A percentile compares a stretch with the other conserved stretches of the same genome.
These are phyloP conservation scores for Naganishia onofrii DNA, from an alignment of 768 basidiomycete species.

Conservation along the genomic window DNA sequence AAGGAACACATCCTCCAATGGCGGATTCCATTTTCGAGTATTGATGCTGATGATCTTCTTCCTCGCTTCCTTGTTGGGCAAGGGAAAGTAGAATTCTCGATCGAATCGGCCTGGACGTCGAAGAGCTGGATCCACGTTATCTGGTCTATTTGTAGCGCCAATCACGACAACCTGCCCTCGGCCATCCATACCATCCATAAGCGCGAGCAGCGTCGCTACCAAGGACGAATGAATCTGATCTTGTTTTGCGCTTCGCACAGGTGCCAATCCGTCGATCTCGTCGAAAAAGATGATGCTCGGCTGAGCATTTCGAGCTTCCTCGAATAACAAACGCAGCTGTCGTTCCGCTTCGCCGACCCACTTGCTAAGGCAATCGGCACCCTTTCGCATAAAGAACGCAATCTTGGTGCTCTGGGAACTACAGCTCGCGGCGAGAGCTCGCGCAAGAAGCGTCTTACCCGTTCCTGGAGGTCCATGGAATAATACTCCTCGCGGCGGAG, in stretches of 20 bases:
- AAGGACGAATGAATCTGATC: constrained; percentile 99
- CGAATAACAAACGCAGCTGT: constrained; percentile 88
- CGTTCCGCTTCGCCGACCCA: constrained; percentile 99
- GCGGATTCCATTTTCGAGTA: constrained; percentile 84
- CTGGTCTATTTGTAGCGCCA: constrained; percentile 94
- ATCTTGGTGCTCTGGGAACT: constrained; percentile 81
- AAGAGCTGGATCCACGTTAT: constrained; percentile 94
- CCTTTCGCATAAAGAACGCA: constrained; percentile 99
- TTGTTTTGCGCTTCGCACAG: constrained; percentile 95
- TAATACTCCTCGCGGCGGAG: constrained; percentile 90
- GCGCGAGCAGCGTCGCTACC: constrained; percentile 87
- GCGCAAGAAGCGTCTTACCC: constrained; percentile 81
- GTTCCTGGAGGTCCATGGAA: constrained; percentile 99
- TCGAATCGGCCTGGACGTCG: constrained; percentile 93
- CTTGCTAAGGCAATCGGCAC: constrained; percentile 94
- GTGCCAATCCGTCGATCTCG: constrained; percentile 97
- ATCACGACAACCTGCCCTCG: constrained; percentile 96
- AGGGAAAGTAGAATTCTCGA: constrained; percentile 93
- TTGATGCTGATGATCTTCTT: constrained; percentile 86
- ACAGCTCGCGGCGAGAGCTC: constrained; percentile 90
- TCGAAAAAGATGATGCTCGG: constrained; percentile 99
- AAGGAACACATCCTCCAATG: constrained; percentile 61
- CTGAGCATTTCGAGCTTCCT: constrained; percentile 86
- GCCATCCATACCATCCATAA: constrained; percentile 99
- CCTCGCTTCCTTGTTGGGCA: constrained; percentile 78